Base-by-base conservation (phyloP, 371 early-diverging fungal genomes). In the Mucor plumbeus region DNA sequence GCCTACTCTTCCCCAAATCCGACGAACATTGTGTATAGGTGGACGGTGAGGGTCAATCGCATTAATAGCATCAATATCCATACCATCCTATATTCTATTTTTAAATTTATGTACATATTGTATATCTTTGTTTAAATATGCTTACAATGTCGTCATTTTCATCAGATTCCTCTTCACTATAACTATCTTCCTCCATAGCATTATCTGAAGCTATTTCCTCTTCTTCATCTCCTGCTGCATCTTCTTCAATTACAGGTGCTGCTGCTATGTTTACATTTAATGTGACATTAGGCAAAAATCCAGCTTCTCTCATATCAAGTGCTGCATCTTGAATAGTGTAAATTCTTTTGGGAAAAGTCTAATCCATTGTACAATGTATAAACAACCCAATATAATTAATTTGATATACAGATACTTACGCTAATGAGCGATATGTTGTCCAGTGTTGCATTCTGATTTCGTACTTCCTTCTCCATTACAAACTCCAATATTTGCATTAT, bases 221-320 rank as follows among this genome's bases (percentile, higher is more conserved):
- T 5, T 58, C 39, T 39, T 8, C 31, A 14, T n/a, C 43, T 10
- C 31, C 54, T n/a, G 38, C 41, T 9, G 33, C 1, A 26, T 26
- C 3, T 47, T 40, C 31, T 40, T 50, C 50, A 2, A 34, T 44
- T 5, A 26, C 47, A 4, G 40, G 17, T 34, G 21, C 33, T 8
- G 34, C 36, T 35, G 9, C 47, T 31, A 15, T 15, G 13, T 54
- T 47, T 6, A 55, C 26, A 17, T 31, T 15, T 35, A 81, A 59
- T 21, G 81, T 72, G 1, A 74, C 70, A 35, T 74, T 81, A 8
- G 81, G 78, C 13, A 75, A n/a, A 41, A 79, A 77, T 35, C 75
- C 77, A 67, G 64, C 82, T 39, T 77, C 76, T 58, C 69, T 64
- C 21, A 63, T 56, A 10, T 69, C 56, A 1, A 79, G 62, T 26